Evolutionary conservation across 371 early-diverging fungal species (phyloP).

Genomic region (Polyrhizophydium stewartii): DNA sequence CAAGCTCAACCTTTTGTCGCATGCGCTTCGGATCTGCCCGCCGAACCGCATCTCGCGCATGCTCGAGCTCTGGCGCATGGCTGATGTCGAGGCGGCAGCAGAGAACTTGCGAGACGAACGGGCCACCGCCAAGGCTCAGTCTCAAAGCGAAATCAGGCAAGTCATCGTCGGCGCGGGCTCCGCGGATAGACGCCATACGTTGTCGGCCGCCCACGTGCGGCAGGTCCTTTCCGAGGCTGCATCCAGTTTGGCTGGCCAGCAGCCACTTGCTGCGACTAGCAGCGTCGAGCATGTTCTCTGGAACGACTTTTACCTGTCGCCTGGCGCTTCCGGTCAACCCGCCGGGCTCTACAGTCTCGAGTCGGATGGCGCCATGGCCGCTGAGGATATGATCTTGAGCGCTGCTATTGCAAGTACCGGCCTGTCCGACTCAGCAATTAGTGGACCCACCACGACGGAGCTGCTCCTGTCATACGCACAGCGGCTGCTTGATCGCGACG

Average conservation of each 20-base stretch:
- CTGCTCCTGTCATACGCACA: background rate
- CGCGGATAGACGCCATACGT: background rate
- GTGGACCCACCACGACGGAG: background rate
- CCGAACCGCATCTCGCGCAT: background rate
- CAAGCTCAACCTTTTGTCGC: background rate
- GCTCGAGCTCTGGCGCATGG: background rate
- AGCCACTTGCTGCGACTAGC: no score
- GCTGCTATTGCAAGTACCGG: background rate
- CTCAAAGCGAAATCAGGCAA: background rate
- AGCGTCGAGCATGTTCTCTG: background rate
- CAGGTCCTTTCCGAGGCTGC: background rate
- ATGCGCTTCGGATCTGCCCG: background rate
- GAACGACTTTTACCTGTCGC: background rate
- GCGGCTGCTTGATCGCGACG: no score
- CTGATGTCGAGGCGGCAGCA: background rate
- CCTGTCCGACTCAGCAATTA: background rate
- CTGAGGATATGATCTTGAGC: background rate
- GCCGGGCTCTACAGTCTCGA: background rate
- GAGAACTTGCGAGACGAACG: background rate
- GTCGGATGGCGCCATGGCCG: background rate
- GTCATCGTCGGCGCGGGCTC: background rate
- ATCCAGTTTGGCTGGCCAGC: background rate
- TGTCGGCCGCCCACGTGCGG: background rate
- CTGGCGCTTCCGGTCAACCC: no score
- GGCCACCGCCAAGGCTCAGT: background rate